Evolutionary conservation across 2,329 filamentous ascomycete genomes (phyloP).

Genomic region (Sarocladium oryzae): DNA sequence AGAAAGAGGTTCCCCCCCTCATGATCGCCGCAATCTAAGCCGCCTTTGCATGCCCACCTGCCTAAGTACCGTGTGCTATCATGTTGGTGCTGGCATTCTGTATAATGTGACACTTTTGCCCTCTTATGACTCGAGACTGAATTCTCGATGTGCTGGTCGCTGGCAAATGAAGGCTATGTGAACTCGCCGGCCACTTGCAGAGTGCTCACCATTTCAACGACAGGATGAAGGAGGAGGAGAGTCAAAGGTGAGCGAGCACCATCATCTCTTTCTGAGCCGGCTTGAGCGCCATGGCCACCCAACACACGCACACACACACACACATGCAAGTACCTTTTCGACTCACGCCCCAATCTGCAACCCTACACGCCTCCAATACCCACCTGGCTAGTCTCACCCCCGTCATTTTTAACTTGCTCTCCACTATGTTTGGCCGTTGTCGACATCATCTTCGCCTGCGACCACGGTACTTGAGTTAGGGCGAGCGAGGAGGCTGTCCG

Average conservation of each 20-base stretch:
- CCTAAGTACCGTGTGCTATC: too few species aligned
- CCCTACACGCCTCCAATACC: background rate
- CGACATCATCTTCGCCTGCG: constrained; percentile 8
- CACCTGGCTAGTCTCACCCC: background rate
- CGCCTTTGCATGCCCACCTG: background rate
- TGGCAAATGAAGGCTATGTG: too few species aligned
- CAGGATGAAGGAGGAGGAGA: too few species aligned
- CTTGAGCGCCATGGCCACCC: constrained; percentile 3
- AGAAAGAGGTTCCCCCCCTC: background rate
- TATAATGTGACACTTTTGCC: too few species aligned
- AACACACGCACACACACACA: background rate
- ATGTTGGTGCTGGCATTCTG: too few species aligned
- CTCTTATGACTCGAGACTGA: too few species aligned
- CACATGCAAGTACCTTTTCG: background rate
- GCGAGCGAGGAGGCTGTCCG: background rate
- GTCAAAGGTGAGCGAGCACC: too few species aligned
- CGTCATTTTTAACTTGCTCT: background rate
- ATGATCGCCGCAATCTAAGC: constrained; percentile 3
- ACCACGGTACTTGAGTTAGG: constrained; percentile 2
- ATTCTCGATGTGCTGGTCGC: too few species aligned
- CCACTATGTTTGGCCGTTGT: constrained; percentile 3
- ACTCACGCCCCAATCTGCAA: background rate
- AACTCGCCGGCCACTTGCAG: too few species aligned
- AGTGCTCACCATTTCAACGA: too few species aligned
- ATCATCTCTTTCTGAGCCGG: too few species aligned